Base-by-base conservation (phyloP, 345 rosid species). In the Bruguiera sexangula region DNA sequence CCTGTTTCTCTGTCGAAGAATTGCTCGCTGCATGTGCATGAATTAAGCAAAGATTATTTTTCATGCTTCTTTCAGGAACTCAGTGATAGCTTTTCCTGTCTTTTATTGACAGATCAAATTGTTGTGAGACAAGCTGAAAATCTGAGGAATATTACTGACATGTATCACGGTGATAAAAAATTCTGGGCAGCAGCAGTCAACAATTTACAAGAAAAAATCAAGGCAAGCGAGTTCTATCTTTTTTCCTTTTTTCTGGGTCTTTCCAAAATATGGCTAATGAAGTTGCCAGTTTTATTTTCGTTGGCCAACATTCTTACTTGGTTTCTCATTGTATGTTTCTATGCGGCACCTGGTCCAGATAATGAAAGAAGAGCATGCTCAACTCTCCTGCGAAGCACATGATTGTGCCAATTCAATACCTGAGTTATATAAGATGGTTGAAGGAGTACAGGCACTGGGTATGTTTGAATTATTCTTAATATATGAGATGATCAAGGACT, bases 371-470 rank as follows among this genome's bases (percentile, higher is more conserved):
- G 96, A 92, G 77, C 99, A 94, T 62, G 79, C 82, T 73, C 86
- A 70, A 79, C 92, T 94, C 71, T 85, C 93, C 27, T 80, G 50
- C 13, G 89, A 89, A 72, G 99, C 99, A 72, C 96, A 88, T 71
- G 85, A 86, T 61, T 94, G 97, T 67, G 86, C 78, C 20, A 90
- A 83, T 71, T 86, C 97, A 20, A 85, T 94, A 77, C 96, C 96
- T 0, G 88, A 88, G 27, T 64, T 94, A 81, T 84, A 78, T 70
- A 89, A 84, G 73, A 94, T 94, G 99, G 92, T 89, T 67, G 78
- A 60, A 73, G 97, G 87, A 55, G 96, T 94, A 78, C 96, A 91
- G 76, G 90, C 90, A 76, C 78, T 94, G 59, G 96, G 99, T 94
- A 86, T 67, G 85, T 70, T 60, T 67, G 60, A 51, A 62, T 51